Percentiles rank a stretch among this genome's conserved stretches.
Evolutionary conservation across 1,284 basidiomycete genomes (phyloP).

Genomic region (Thecaphora thlaspeos): DNA sequence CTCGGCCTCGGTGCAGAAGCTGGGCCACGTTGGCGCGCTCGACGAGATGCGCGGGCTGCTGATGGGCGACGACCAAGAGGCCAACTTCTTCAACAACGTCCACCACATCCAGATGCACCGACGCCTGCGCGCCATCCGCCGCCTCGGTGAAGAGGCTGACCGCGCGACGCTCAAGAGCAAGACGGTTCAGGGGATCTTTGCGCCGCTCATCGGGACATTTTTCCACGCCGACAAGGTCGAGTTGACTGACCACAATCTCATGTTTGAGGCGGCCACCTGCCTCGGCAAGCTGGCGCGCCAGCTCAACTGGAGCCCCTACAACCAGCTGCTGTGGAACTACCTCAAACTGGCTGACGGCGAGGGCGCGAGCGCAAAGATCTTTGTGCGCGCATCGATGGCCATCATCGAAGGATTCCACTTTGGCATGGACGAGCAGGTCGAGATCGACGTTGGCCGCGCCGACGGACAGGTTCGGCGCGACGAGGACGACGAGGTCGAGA

Average conservation of each 20-base stretch:
- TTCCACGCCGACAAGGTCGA: constrained; percentile 62
- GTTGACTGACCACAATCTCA: constrained; percentile 81
- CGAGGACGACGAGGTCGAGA: constrained; percentile 19
- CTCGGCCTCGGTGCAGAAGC: constrained; percentile 68
- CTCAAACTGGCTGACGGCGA: constrained; percentile 72
- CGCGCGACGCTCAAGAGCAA: constrained; percentile 70
- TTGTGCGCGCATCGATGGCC: constrained; percentile 80
- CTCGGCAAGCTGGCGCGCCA: constrained; percentile 43
- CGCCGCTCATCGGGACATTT: constrained; percentile 83
- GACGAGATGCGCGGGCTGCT: constrained; percentile 79
- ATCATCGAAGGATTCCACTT: constrained; percentile 93
- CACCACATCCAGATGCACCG: constrained; percentile 92
- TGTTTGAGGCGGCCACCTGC: constrained; percentile 82
- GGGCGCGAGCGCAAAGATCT: constrained; percentile 74
- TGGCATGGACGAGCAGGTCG: constrained; percentile 37
- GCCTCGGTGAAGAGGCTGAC: constrained; percentile 79
- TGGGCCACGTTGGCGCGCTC: constrained; percentile 65
- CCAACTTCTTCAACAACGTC: constrained; percentile 95
- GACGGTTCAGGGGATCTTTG: constrained; percentile 77
- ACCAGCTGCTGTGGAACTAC: constrained; percentile 77
- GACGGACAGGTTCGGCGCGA: neutral
- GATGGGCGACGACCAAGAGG: constrained; percentile 89
- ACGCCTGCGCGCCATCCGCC: constrained; percentile 79
- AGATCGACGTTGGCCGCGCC: constrained; percentile 4
- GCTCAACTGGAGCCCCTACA: constrained; percentile 77